phyloP scores from a whole-genome alignment of 306 rosid species.

The Vachellia collinsii region DNA sequence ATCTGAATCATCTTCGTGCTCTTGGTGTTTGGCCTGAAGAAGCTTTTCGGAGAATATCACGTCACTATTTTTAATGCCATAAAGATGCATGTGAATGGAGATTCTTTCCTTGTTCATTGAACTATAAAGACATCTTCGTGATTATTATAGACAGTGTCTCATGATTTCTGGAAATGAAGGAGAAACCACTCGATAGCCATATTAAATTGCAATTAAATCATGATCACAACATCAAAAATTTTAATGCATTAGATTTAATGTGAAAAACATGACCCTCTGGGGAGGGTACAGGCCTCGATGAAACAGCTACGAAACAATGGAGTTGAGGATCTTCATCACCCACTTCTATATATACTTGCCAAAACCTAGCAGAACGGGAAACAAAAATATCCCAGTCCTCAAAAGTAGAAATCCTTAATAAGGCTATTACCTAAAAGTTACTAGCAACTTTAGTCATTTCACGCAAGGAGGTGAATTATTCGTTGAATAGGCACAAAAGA shows the following conservation, averaged over 20 bases:
- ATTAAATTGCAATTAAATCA: background rate
- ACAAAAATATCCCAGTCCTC: conserved; percentile 43
- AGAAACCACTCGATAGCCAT: background rate
- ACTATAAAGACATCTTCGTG: no score
- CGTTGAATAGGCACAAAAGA: conserved; percentile 31
- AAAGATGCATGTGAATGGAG: background rate
- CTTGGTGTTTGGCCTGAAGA: background rate
- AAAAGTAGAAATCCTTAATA: conserved; percentile 30
- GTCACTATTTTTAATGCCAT: background rate
- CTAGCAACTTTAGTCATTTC: conserved; percentile 35
- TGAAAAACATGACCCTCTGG: background rate
- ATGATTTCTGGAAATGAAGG: background rate
- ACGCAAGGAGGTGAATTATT: conserved; percentile 23
- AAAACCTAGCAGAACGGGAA: conserved; percentile 48
- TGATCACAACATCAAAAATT: background rate
- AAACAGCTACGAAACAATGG: conserved; percentile 8
- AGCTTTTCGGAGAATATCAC: background rate
- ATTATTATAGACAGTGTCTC: background rate
- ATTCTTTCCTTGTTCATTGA: background rate
- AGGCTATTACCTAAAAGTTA: conserved; percentile 12
- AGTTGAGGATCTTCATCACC: conserved; percentile 39
- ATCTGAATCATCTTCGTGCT: background rate
- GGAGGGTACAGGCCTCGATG: background rate
- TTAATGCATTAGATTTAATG: background rate
- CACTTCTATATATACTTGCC: conserved; percentile 49